Base-by-base conservation (phyloP, 495 filamentous ascomycete genomes). In the Aspergillus ellipticus region DNA sequence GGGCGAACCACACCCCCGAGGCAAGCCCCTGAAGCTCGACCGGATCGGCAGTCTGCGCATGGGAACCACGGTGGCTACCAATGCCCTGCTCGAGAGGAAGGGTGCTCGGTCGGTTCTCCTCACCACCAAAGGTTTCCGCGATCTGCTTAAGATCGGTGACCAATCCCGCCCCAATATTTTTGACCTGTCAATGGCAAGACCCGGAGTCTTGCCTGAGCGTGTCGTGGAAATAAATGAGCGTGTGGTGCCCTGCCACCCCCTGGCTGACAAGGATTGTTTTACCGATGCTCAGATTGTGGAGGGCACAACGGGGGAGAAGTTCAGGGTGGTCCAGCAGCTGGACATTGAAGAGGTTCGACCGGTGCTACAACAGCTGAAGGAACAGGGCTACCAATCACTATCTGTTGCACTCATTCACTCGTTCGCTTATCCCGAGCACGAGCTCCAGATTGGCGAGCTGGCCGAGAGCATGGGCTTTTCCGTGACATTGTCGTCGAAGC, bases 31-130 rank as follows among this genome's bases (percentile, higher is more conserved):
- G 26, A 90, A 96, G 69, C 95, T 93, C 2, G 83, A 86, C 35
- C 66, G 65, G 24, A 97, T 98, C 61, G 86, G 90, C 51, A 89
- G 85, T 39, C 89, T 94, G 53, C 85, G 89, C 48, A 93, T 95
- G 90, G 90, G 90, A 26, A 95, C 90, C 17, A 95, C 90, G 2
- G 90, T 95, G 22, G 90, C 90, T 0, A 95, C 90, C 13, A 95
- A 95, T 68, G 90, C 89, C n/a, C 71, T 98, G 53, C 77, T 98
- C 1, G 95, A 98, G 71, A 74, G 94, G 54, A 98, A 97, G 71
- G 94, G 94, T 6, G 94, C 96, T 70, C 85, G 84, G 61, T 96
- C 95, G 56, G 94, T 87, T 3, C 79, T 98, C 62, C 81, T 97
- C 19, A 91, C 95, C 9, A 97, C 95, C 2, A 88, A 90, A 66